Base-by-base conservation (phyloP, 1,284 basidiomycete species). In the Thecaphora thlaspeos region DNA sequence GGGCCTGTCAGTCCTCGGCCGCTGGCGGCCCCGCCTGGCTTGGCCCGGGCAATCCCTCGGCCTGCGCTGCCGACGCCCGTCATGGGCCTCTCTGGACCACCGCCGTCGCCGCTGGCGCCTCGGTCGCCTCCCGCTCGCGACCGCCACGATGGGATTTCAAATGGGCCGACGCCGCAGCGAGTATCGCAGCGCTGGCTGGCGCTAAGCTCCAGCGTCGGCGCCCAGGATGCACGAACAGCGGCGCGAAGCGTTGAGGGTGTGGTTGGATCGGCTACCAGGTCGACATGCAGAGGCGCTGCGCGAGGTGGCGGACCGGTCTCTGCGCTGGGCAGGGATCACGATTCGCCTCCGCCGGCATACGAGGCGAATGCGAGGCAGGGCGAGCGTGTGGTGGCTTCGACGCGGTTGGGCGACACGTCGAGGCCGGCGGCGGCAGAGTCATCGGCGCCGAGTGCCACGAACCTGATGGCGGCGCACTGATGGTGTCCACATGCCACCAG, bases 161-260 rank as follows among this genome's bases (percentile, higher is more conserved):
- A 46, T 42, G 50, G 57, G 21, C 39, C 51, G 38, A 63, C 60
- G 17, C 61, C 65, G 2, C 58, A 47, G 1, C 57, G 63, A 22
- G 46, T 61, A 2, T 68, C 65, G n/a, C 43, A 61, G 17, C 40
- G 55, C n/a, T 68, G 65, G 65, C 51, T 68, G 14, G 65, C 61
- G 41, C 51, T 68, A 14, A 63, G 61, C 24, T 58, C 65, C 26
- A 28, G n/a, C 7, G 43, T 11, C 3, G 32, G 18, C 18, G 14
- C 21, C n/a, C 24, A 18, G 11, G 28, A 30, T 21, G 12, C 9
- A 12, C 10, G 8, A 30, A 14, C 28, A 14, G 28, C 8, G 28
- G 8, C 28, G 28, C 28, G 8, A 14, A 14, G 28, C 14, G 8
- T 14, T 7, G 28, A 30, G 8, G 8, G 28, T 30, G 28, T 8